Evolutionary conservation across 345 rosid species (phyloP).

Genomic region (Eucalyptus microcorys): DNA sequence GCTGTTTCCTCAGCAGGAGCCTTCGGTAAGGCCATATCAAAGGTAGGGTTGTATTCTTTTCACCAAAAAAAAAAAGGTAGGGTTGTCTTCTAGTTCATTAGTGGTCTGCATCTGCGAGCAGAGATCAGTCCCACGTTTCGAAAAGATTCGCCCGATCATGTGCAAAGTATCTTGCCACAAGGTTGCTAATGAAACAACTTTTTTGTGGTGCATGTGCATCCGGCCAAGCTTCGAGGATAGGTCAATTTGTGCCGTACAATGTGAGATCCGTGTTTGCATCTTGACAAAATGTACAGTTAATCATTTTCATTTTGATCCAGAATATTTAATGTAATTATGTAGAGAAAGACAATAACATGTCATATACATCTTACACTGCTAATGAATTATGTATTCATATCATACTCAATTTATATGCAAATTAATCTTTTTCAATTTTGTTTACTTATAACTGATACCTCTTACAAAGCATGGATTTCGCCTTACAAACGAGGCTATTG

Average conservation of each 20-base stretch:
- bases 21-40: neutral
- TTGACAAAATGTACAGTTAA: neutral
- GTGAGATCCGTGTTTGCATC: neutral
- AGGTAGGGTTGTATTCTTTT: neutral
- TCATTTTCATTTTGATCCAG: neutral
- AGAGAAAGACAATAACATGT: neutral
- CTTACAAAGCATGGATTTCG: neutral
- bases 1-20: neutral
- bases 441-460: neutral
- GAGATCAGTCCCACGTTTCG: neutral
- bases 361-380: neutral
- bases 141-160: neutral
- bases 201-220: neutral
- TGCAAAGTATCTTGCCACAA: neutral
- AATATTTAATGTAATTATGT: neutral
- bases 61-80: neutral
- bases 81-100: neutral
- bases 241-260: neutral
- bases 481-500: neutral
- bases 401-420: neutral
- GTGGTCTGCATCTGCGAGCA: neutral
- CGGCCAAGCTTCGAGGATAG: neutral
- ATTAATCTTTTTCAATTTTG: neutral
- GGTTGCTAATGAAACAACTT: neutral
- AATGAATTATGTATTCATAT: neutral